Evolutionary conservation across 495 filamentous ascomycete species (phyloP).

Genomic region (Aspergillus campestris): DNA sequence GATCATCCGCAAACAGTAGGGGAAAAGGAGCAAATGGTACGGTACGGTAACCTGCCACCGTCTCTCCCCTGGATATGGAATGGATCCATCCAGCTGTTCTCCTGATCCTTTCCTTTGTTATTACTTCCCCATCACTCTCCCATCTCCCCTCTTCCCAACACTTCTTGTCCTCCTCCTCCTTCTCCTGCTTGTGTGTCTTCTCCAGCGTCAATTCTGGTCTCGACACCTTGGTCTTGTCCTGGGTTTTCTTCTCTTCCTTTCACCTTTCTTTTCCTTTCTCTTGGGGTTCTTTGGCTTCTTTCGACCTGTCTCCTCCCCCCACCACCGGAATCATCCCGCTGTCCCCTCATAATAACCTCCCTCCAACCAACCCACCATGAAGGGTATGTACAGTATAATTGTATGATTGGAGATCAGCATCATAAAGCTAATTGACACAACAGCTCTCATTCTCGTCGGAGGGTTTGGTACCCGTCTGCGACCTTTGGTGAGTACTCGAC

Average conservation of each 20-base stretch:
- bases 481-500: slow-evolving; percentile 69
- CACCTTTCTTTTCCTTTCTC: not conserved
- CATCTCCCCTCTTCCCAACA: slow-evolving; percentile 6
- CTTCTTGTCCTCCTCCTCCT: slow-evolving; percentile 22
- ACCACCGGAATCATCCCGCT: not conserved
- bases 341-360: slow-evolving; percentile 13
- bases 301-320: not conserved
- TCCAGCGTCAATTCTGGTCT: slow-evolving; percentile 3
- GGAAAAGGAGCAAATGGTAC: no score
- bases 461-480: slow-evolving; percentile 97
- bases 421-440: not conserved
- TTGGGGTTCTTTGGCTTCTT: not conserved
- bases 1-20: no score
- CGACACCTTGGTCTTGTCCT: slow-evolving; percentile 1
- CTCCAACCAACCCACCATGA: slow-evolving; percentile 10
- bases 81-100: no score
- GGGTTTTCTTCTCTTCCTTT: not conserved
- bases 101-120: slow-evolving; percentile 9
- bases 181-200: slow-evolving; percentile 4
- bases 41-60: no score
- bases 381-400: slow-evolving; percentile 8
- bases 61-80: no score
- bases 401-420: not conserved
- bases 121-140: slow-evolving; percentile 18
- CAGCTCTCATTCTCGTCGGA: slow-evolving; percentile 98